Evolutionary conservation across 2,329 filamentous ascomycete genomes (phyloP).

Genomic region (Coccinonectria pachysandricola): DNA sequence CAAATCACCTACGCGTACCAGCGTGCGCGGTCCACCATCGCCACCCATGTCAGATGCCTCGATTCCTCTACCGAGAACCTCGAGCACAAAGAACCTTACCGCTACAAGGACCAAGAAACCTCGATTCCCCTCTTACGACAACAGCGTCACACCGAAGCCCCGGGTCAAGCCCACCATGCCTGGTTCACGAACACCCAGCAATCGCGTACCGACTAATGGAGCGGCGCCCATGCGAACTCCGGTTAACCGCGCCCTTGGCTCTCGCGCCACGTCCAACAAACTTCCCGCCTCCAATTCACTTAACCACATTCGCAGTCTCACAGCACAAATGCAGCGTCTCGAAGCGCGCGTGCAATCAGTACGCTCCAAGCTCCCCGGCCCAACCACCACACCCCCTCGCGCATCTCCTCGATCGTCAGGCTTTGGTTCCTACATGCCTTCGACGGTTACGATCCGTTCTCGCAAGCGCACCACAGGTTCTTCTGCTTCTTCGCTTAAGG

Average conservation of each 20-base stretch:
- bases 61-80: slow-evolving; percentile 42
- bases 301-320: slow-evolving; percentile 84
- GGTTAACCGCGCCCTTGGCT: slow-evolving; percentile 40
- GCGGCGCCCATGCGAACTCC: slow-evolving; percentile 40
- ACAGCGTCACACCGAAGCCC: slow-evolving; percentile 46
- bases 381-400: slow-evolving; percentile 65
- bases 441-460: slow-evolving; percentile 55
- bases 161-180: slow-evolving; percentile 36
- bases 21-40: slow-evolving; percentile 76
- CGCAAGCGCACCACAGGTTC: slow-evolving; percentile 57
- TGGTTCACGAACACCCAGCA: slow-evolving; percentile 24
- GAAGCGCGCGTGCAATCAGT: slow-evolving; percentile 88
- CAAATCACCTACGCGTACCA: slow-evolving; percentile 54
- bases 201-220: slow-evolving; percentile 35
- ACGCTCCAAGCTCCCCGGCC: slow-evolving; percentile 81
- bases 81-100: slow-evolving; percentile 24
- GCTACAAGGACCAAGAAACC: slow-evolving; percentile 31
- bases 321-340: slow-evolving; percentile 93
- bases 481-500: slow-evolving; percentile 37
- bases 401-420: slow-evolving; percentile 57
- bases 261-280: slow-evolving; percentile 40
- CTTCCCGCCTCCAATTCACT: slow-evolving; percentile 59
- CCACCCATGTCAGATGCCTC: slow-evolving; percentile 88
- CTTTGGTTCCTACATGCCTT: slow-evolving; percentile 35
- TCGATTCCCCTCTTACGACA: slow-evolving; percentile 45